Percentiles rank a stretch among this genome's conserved stretches.
Evolutionary conservation across 1,284 basidiomycete genomes (phyloP).

Genomic region (Papiliotrema nemorosa): DNA sequence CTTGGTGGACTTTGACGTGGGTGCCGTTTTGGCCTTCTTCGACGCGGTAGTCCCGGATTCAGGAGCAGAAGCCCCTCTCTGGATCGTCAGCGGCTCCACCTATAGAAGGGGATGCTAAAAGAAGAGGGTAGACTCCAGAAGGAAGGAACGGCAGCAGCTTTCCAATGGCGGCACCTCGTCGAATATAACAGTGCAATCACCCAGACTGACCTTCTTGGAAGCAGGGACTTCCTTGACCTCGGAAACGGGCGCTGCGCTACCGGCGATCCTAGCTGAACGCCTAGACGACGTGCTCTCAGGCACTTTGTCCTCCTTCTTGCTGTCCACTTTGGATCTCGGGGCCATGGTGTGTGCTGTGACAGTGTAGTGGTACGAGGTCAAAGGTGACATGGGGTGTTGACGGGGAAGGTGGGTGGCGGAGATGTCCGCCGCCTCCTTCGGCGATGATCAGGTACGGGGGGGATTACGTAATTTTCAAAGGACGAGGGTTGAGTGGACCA

Average conservation of each 20-base stretch:
- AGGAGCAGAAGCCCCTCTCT: too few relatives aligned
- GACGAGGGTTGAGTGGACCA: too few relatives aligned
- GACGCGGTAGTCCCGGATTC: not conserved
- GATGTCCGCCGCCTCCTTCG: too few relatives aligned
- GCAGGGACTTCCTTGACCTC: slow-evolving; percentile 7
- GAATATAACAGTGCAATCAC: too few relatives aligned
- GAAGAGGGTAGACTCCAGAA: too few relatives aligned
- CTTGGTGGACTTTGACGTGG: slow-evolving; percentile 16
- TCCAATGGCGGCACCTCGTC: too few relatives aligned
- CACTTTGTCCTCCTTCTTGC: slow-evolving; percentile 19
- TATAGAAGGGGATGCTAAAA: too few relatives aligned
- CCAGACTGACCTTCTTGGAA: slow-evolving; percentile 32
- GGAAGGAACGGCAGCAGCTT: too few relatives aligned
- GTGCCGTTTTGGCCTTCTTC: slow-evolving; percentile 11
- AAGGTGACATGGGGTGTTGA: not conserved
- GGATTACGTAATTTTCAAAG: too few relatives aligned
- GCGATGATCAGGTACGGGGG: too few relatives aligned
- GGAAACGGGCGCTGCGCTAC: slow-evolving; percentile 3
- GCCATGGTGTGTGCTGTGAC: slow-evolving; percentile 24
- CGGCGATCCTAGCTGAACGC: slow-evolving; percentile 16
- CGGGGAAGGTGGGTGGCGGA: slow-evolving; percentile 2
- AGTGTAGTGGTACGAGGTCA: slow-evolving; percentile 13
- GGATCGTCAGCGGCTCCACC: too few relatives aligned
- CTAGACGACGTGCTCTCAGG: slow-evolving; percentile 14
- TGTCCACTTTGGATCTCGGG: slow-evolving; percentile 8